Evolutionary conservation across 345 rosid genomes (phyloP).

Genomic region (Passiflora organensis): DNA sequence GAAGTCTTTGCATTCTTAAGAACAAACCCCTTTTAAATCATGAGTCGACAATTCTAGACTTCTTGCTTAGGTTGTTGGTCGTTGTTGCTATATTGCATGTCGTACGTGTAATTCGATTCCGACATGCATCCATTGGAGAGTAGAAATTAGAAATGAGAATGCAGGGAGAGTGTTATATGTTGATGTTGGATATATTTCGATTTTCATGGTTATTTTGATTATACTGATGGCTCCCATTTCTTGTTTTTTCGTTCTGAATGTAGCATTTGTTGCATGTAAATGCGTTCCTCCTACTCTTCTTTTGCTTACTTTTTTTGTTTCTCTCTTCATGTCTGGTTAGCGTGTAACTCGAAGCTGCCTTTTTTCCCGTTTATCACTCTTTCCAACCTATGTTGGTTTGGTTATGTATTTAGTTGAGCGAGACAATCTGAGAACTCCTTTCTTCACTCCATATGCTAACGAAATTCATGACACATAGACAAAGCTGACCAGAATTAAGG

Average conservation of each 20-base stretch:
- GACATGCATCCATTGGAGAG: not conserved
- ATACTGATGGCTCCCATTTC: not conserved
- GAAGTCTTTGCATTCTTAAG: not conserved
- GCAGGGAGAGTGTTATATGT: not conserved
- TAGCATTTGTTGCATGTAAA: conserved; percentile 4
- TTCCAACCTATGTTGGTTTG: conserved; percentile 17
- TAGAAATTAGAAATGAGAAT: not conserved
- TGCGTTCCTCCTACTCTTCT: conserved; percentile 5
- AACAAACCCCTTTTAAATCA: not conserved
- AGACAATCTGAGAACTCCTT: conserved; percentile 5
- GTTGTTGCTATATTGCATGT: not conserved
- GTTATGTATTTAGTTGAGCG: conserved; percentile 16
- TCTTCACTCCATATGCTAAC: no score
- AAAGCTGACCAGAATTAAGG: no score
- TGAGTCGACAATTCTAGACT: not conserved
- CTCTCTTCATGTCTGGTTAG: conserved; percentile 16
- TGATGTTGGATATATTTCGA: conserved; percentile 12
- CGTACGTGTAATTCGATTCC: not conserved
- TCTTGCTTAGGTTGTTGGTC: not conserved
- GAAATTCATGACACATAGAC: no score
- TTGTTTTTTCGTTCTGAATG: conserved; percentile 1
- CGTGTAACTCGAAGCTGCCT: conserved; percentile 20
- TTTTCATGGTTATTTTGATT: conserved; percentile 1
- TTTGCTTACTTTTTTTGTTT: not conserved
- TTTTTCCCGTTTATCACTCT: conserved; percentile 22